Conservation (phyloP, 2,329 filamentous ascomycete genomes). For the Pezicula radicicola region DNA sequence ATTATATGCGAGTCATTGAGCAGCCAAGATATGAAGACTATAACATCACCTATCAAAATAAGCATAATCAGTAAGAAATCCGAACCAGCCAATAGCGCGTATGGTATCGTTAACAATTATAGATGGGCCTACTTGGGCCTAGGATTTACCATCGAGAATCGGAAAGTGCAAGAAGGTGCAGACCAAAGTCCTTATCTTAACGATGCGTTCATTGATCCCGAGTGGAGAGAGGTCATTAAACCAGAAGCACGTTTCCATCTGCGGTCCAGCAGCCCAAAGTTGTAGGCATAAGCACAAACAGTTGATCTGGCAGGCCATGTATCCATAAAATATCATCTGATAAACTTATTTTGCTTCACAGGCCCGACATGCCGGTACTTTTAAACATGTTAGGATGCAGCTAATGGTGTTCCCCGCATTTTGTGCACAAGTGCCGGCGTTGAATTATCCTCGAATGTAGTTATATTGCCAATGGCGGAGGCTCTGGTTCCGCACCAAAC, state of each 20-base stretch:
- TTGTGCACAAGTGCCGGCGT: too few species aligned
- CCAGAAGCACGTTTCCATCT: slow-evolving; percentile 1
- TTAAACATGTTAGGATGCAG: too few species aligned
- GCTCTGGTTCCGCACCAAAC: not conserved
- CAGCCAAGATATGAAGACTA: slow-evolving; percentile 41
- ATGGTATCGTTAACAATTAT: not conserved
- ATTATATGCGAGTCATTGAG: slow-evolving; percentile 41
- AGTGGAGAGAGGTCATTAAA: slow-evolving; percentile 27
- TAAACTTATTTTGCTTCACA: too few species aligned
- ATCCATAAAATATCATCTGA: too few species aligned
- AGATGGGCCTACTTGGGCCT: slow-evolving; percentile 31
- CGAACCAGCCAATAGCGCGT: not conserved
- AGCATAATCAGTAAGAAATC: slow-evolving; percentile 12
- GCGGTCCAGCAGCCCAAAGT: too few species aligned
- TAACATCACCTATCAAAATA: slow-evolving; percentile 36
- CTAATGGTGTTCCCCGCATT: too few species aligned
- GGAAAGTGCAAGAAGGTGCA: slow-evolving; percentile 12
- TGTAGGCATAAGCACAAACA: too few species aligned
- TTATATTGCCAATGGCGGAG: not conserved
- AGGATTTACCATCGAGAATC: slow-evolving; percentile 27
- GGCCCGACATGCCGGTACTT: too few species aligned
- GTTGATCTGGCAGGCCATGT: too few species aligned
- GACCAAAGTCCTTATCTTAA: slow-evolving; percentile 30
- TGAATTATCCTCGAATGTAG: too few species aligned
- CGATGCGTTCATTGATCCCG: slow-evolving; percentile 29